phyloP scores from a whole-genome alignment of 176 grass and related monocot genomes.

The Puccinellia tenuiflora region DNA sequence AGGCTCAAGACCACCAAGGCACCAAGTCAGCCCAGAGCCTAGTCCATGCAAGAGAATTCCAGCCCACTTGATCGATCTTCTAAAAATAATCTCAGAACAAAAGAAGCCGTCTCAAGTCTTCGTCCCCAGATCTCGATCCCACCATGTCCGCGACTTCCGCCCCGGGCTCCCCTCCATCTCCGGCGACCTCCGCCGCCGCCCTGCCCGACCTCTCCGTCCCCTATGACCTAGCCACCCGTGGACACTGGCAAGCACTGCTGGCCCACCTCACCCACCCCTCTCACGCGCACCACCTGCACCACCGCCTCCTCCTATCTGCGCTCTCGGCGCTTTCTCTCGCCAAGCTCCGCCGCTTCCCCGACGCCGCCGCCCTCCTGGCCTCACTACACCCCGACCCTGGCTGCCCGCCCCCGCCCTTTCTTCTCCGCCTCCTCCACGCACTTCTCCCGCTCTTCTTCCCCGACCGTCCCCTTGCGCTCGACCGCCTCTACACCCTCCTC shows the following conservation, averaged over 20 bases:
- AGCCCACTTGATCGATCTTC: background rate
- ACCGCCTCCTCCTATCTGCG: slow-evolving; percentile 63
- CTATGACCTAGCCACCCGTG: slow-evolving; percentile 67
- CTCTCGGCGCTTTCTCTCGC: slow-evolving; percentile 74
- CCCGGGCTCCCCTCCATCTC: background rate
- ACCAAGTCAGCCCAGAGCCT: too few relatives aligned
- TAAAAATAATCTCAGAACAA: background rate
- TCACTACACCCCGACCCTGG: slow-evolving; percentile 56
- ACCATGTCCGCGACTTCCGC: slow-evolving; percentile 22
- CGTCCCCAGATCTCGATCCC: slow-evolving; percentile 3
- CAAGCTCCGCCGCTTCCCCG: slow-evolving; percentile 80
- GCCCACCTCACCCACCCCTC: slow-evolving; percentile 50
- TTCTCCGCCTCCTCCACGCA: slow-evolving; percentile 72
- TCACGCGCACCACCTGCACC: slow-evolving; percentile 44
- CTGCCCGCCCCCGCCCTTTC: slow-evolving; percentile 64
- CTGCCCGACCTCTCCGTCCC: slow-evolving; percentile 43
- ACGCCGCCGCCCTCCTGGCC: slow-evolving; percentile 56
- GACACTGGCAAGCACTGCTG: slow-evolving; percentile 78
- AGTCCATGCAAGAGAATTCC: background rate
- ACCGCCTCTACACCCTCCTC: slow-evolving; percentile 84
- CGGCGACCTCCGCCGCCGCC: background rate
- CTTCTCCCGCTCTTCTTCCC: slow-evolving; percentile 67
- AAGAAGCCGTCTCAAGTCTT: background rate
- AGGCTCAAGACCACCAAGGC: too few relatives aligned
- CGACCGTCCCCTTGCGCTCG: slow-evolving; percentile 64